Conservation (phyloP, 805 yeast species). For the Starmerella ratchasimensis region DNA sequence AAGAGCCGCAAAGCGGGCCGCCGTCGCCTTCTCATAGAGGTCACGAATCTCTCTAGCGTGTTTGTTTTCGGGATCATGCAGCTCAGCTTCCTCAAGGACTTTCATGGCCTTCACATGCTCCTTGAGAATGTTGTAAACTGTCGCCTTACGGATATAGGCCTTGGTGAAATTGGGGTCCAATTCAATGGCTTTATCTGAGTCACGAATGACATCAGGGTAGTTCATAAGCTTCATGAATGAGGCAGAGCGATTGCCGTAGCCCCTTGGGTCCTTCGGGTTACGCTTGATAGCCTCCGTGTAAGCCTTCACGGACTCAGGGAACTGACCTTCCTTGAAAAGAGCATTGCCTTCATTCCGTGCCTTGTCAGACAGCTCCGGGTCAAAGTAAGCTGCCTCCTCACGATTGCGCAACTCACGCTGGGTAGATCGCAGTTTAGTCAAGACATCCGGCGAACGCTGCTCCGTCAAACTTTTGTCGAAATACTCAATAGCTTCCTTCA, state of each 20-base stretch:
- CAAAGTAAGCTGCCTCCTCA: conserved; percentile 66
- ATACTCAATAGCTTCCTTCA: conserved; percentile 55
- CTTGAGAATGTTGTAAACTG: conserved; percentile 79
- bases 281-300: conserved; percentile 93
- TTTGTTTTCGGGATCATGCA: conserved; percentile 49
- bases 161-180: conserved; percentile 81
- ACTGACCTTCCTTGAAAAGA: conserved; percentile 74
- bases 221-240: conserved; percentile 88
- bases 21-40: conserved; percentile 59
- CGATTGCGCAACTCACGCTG: conserved; percentile 72
- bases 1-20: conserved; percentile 61
- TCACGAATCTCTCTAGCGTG: conserved; percentile 68
- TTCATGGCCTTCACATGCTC: conserved; percentile 73
- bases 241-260: conserved; percentile 96
- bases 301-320: conserved; percentile 92
- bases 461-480: conserved; percentile 91
- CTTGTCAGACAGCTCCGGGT: conserved; percentile 87
- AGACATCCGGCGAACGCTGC: conserved; percentile 88
- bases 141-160: conserved; percentile 95
- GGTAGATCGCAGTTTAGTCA: conserved; percentile 71
- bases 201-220: conserved; percentile 91
- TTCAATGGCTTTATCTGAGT: conserved; percentile 79
- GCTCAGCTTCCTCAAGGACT: conserved; percentile 66
- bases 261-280: conserved; percentile 93
- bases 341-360: conserved; percentile 91